Percentiles rank a stretch among this genome's conserved stretches.
Evolutionary conservation across 2,329 filamentous ascomycete species (phyloP).

Genomic region (Chalara sp.): DNA sequence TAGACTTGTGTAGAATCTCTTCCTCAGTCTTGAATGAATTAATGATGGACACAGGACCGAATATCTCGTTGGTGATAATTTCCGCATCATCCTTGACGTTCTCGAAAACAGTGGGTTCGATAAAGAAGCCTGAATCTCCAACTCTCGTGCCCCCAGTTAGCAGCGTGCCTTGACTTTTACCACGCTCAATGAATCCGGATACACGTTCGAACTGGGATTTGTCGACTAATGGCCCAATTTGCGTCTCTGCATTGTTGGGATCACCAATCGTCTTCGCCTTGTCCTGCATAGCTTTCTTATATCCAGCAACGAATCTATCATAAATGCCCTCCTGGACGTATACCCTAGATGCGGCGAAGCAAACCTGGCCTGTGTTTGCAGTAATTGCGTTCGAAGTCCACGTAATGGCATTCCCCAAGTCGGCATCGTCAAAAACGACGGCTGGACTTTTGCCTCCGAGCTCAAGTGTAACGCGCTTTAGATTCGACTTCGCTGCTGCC

Average conservation of each 20-base stretch:
- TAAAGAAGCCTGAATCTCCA: slow-evolving; percentile 12
- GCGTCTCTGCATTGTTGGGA: slow-evolving; percentile 49
- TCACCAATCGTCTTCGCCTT: slow-evolving; percentile 51
- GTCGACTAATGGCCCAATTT: slow-evolving; percentile 51
- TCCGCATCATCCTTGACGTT: slow-evolving; percentile 34
- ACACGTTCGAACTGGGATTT: slow-evolving; percentile 19
- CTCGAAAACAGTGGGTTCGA: slow-evolving; percentile 19
- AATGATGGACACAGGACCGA: slow-evolving; percentile 53
- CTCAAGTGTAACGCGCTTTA: slow-evolving; percentile 37
- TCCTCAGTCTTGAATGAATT: slow-evolving; percentile 49
- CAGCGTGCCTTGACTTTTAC: slow-evolving; percentile 19
- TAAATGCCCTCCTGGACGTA: slow-evolving; percentile 59
- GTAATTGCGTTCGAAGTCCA: slow-evolving; percentile 44
- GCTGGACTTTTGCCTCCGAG: slow-evolving; percentile 37
- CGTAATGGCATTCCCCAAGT: slow-evolving; percentile 40
- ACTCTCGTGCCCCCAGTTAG: slow-evolving; percentile 8
- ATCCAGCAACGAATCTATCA: slow-evolving; percentile 48
- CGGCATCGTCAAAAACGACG: slow-evolving; percentile 36
- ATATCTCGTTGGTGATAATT: slow-evolving; percentile 18
- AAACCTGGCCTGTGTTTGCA: slow-evolving; percentile 68
- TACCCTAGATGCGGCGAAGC: slow-evolving; percentile 66
- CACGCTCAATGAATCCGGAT: slow-evolving; percentile 13
- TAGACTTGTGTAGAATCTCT: slow-evolving; percentile 45
- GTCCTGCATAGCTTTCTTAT: slow-evolving; percentile 53
- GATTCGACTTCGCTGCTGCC: slow-evolving; percentile 32